Conservation (phyloP, 2,329 filamentous ascomycete species). For the Fusarium sp. region DNA sequence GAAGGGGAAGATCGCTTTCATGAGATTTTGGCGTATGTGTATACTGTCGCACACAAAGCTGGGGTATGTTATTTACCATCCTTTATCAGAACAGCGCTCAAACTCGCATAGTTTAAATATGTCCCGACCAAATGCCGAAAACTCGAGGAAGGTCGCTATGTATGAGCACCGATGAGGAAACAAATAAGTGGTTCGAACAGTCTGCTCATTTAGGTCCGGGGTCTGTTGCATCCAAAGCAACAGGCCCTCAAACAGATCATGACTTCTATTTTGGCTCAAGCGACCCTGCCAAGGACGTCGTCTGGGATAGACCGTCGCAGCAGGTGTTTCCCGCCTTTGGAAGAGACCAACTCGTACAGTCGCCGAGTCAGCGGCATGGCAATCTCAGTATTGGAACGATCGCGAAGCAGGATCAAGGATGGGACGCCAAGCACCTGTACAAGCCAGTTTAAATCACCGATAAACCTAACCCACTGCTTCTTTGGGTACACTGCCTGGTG, state of each 20-base stretch:
- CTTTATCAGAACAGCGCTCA: background rate
- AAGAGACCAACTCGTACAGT: no score
- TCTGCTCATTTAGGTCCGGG: background rate
- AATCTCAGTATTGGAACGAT: constrained; percentile 6
- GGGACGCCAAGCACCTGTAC: background rate
- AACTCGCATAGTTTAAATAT: constrained; percentile 16
- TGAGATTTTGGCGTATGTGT: constrained; percentile 22
- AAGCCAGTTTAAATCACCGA: constrained; percentile 4
- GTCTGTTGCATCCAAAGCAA: background rate
- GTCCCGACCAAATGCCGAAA: constrained; percentile 11
- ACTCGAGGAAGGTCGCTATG: background rate
- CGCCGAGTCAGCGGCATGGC: constrained; percentile 9
- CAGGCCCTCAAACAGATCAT: background rate
- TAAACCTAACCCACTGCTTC: constrained; percentile 7
- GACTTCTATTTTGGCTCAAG: background rate
- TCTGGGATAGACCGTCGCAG: no score
- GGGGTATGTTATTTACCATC: constrained; percentile 2
- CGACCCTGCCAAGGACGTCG: background rate
- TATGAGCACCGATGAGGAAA: background rate
- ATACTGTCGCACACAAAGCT: constrained; percentile 18
- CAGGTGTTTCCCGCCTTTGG: no score
- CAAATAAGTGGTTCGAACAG: background rate
- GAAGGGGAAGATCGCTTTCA: constrained; percentile 26
- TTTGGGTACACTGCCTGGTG: constrained; percentile 4
- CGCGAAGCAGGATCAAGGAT: background rate